phyloP scores from a whole-genome alignment of 768 basidiomycete genomes.

The Rhodotorula babjevae region DNA sequence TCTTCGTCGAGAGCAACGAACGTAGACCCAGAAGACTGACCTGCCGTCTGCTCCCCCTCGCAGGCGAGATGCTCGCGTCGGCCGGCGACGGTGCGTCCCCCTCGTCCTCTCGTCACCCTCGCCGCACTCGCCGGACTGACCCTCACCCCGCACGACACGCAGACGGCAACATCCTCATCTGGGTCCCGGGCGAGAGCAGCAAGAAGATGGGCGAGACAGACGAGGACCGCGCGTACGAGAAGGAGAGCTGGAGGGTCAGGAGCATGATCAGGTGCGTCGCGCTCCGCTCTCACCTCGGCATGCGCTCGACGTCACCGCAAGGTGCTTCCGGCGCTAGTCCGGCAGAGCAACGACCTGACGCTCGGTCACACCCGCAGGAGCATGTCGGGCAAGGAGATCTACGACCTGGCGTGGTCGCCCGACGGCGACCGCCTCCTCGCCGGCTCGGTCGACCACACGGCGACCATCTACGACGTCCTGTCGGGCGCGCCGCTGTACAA shows the following conservation, averaged over 20 bases:
- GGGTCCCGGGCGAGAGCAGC: conserved; percentile 73
- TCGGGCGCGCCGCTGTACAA: conserved; percentile 81
- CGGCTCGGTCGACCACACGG: conserved; percentile 95
- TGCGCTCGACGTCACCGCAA: not conserved
- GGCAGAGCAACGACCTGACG: no score
- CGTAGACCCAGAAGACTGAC: no score
- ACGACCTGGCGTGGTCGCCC: conserved; percentile 96
- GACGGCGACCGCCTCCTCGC: conserved; percentile 88
- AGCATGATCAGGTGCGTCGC: conserved; percentile 70
- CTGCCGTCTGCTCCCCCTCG: not conserved
- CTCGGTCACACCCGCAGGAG: conserved; percentile 49
- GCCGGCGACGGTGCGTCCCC: conserved; percentile 82
- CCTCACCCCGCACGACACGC: not conserved
- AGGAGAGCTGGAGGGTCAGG: conserved; percentile 85
- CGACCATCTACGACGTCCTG: conserved; percentile 68
- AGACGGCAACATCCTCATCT: conserved; percentile 98
- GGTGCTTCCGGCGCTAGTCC: no score
- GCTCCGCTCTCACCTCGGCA: not conserved
- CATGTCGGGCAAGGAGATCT: conserved; percentile 90
- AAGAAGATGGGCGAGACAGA: conserved; percentile 75
- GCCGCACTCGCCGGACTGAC: not conserved
- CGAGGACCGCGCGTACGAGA: conserved; percentile 81
- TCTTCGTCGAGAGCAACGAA: no score
- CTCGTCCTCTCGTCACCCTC: not conserved
- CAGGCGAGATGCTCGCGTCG: conserved; percentile 87